A percentile compares a stretch with the other conserved stretches of the same genome.
phyloP scores from a whole-genome alignment of 2,329 filamentous ascomycete species.

The Hymenoscyphus linearis region DNA sequence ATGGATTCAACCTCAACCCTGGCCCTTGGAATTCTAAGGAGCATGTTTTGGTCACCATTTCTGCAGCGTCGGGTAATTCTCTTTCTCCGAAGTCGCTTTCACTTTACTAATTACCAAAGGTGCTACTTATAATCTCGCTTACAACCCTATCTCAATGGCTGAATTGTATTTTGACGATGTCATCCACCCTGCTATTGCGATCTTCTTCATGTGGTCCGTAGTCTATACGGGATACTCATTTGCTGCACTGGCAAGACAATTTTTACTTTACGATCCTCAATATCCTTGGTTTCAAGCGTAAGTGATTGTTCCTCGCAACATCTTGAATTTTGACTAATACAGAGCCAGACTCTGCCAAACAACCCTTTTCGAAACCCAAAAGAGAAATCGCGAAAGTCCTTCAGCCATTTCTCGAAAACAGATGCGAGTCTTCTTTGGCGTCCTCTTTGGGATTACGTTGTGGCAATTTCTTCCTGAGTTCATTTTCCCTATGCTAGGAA shows the following conservation, averaged over 20 bases:
- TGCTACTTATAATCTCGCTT: slow-evolving; percentile 47
- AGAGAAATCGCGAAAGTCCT: slow-evolving; percentile 45
- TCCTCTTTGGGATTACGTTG: slow-evolving; percentile 46
- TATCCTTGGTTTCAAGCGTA: slow-evolving; percentile 42
- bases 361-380: slow-evolving; percentile 53
- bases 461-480: slow-evolving; percentile 61
- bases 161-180: slow-evolving; percentile 51
- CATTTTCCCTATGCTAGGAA: slow-evolving; percentile 53
- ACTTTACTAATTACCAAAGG: slow-evolving; percentile 17
- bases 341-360: slow-evolving; percentile 43
- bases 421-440: slow-evolving; percentile 51
- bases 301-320: not conserved
- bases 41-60: slow-evolving; percentile 36
- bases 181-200: slow-evolving; percentile 47
- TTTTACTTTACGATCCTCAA: slow-evolving; percentile 53
- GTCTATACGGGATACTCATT: slow-evolving; percentile 55
- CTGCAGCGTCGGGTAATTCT: slow-evolving; percentile 40
- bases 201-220: slow-evolving; percentile 57
- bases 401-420: slow-evolving; percentile 45
- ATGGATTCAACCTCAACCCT: slow-evolving; percentile 36
- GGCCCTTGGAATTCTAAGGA: slow-evolving; percentile 29
- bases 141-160: slow-evolving; percentile 47
- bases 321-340: slow-evolving; percentile 1
- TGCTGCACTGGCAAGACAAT: slow-evolving; percentile 51
- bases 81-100: not conserved